Base-by-base conservation (phyloP, 345 rosid species). In the Salix arbutifolia region DNA sequence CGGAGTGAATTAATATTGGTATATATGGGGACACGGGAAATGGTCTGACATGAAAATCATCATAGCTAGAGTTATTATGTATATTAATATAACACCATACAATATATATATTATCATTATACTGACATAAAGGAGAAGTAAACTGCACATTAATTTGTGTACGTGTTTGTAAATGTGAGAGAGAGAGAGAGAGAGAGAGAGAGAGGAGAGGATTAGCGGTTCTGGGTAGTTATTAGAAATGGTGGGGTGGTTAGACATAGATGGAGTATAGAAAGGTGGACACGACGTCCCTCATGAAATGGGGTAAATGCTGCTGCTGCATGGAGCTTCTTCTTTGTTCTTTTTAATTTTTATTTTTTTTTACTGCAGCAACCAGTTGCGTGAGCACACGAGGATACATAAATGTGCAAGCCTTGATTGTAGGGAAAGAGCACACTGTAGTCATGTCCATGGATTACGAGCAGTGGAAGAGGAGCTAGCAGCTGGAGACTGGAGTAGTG, bases 271-370 rank as follows among this genome's bases (percentile, higher is more conserved):
- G 86, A 85, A 82, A 50, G 78, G 64, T 78, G 82, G 79, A 79
- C 83, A 81, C 88, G 85, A 40, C 44, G 44, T 78, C 80, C 85
- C 91, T 74, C 92, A 90, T 91, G 94, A 91, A 85, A 75, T 2
- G 92, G 73, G 91, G 90, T 90, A 90, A 90, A 91, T 91, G 92
- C 91, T 70, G 92, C 91, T 70, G 44, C 44, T 40, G 44, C 25
- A 8, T 37, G 69, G 28, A 65, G 44, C 37, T 33, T 33, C 37
- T 33, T 33, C 37, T 33, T 33, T 33, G 37, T 33, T 33, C 5
- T 33, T 31, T 31, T n/a, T n/a, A 8, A 8, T 7, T 37, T 37
- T 40, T 40, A 2, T 73, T 28, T 81, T 82, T 76, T 74, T 82
- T 78, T 18, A 78, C 81, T 19, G 83, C 77, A 72, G 80, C 83